Evolutionary conservation across 2,329 filamentous ascomycete species (phyloP), one percentile per base, ranked within the genome.

Genomic region (Botryotinia convoluta): DNA sequence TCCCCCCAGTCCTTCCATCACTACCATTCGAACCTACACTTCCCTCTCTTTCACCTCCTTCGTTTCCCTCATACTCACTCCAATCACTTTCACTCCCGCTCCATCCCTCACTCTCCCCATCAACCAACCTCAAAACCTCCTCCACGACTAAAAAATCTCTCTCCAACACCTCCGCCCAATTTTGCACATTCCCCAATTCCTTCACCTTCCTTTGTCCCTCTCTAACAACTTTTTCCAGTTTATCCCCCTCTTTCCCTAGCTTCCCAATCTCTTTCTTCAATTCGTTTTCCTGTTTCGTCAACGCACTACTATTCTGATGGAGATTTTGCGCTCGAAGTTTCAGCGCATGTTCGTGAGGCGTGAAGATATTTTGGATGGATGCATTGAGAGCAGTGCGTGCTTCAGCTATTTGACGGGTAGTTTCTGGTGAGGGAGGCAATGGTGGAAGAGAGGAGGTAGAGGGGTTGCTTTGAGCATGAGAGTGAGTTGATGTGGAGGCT

Each of bases 121-220:
- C 78, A 3, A 87, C 89, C 73, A 91, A 80, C 77, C 89, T 82
- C 77, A 92, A 80, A 60, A 89, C 91, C 85, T 92, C 89, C 81
- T 90, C 88, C 10, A 92, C 80, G 62, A 90, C 86, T 72, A 91
- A 76, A 76, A 92, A 90, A 77, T 91, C 88, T 74, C 89, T 82
- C 85, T 91, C 93, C 79, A 95, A 85, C 83, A 94, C 89, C 86
- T 96, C 93, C 35, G 93, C 92, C 93, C 93, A 96, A 81, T 95
- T 95, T 85, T 95, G 92, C 80, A 95, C 88, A 80, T 94, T 91
- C 37, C 93, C 92, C 75, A 94, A 85, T 85, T 94, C 92, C 83
- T 94, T 95, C 74, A 95, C 84, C 79, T 86, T 87, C 76, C 87
- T 86, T 63, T 88, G 87, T 51, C 90, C 90, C 73, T 86, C 86